Percentiles rank a stretch among this genome's conserved stretches.
Evolutionary conservation across 2,329 filamentous ascomycete genomes (phyloP).

Genomic region (Lachnum nothofagi): DNA sequence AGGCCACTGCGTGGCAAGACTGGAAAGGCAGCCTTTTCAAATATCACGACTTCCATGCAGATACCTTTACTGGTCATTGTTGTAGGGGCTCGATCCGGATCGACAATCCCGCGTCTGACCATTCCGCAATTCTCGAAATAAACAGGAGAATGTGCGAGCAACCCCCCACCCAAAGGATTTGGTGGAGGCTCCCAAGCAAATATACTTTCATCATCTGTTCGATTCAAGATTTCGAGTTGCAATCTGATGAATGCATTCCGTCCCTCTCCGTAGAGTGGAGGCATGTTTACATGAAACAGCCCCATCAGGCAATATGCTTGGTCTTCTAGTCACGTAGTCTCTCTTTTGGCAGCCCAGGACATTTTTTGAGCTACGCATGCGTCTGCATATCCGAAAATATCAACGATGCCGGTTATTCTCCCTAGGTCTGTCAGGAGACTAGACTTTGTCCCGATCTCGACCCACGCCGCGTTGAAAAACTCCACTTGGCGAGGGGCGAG

Average conservation of each 20-base stretch:
- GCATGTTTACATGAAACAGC: neutral
- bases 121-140: no score
- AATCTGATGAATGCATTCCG: neutral
- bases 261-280: neutral
- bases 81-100: no score
- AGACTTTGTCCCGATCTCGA: neutral
- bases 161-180: no score
- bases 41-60: no score
- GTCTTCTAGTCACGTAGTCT: neutral
- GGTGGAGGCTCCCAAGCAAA: neutral
- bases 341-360: neutral
- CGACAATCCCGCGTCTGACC: no score
- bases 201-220: neutral
- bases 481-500: no score
- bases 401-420: neutral
- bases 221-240: slow-evolving; percentile 7
- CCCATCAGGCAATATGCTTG: neutral
- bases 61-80: no score
- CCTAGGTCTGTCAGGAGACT: neutral
- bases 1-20: no score
- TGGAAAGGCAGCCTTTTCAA: no score
- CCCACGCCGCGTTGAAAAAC: neutral
- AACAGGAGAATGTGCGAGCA: no score
- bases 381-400: neutral
- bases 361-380: neutral